phyloP scores from a whole-genome alignment of 139 green algal species.

The Raphidocelis subcapitata region DNA sequence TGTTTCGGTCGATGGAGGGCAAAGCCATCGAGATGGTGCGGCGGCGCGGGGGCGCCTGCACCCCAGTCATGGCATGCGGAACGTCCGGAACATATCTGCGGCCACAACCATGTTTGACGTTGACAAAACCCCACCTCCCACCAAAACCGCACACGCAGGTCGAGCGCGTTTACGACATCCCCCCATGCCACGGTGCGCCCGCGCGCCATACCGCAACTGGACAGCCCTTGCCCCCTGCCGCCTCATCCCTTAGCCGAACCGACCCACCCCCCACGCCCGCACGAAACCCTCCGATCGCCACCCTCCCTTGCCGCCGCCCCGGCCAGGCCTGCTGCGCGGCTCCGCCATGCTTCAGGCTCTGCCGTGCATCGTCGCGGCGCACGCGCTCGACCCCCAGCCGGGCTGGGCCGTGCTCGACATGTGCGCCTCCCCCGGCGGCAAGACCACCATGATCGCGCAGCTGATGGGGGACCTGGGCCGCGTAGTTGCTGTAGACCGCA shows the following conservation, averaged over 20 bases:
- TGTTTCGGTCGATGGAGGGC: slow-evolving; percentile 37
- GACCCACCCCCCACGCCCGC: too few species aligned
- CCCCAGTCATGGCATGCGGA: too few species aligned
- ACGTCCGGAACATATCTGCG: too few species aligned
- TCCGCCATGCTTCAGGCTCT: slow-evolving; percentile 78
- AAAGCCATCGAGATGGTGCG: slow-evolving; percentile 42
- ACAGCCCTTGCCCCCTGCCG: too few species aligned
- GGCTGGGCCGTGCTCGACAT: slow-evolving; percentile 83
- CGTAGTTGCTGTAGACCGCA: slow-evolving; percentile 83
- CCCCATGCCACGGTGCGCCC: slow-evolving; percentile 44
- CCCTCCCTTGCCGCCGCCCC: too few species aligned
- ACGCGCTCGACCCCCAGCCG: slow-evolving; percentile 57
- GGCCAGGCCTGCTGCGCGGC: slow-evolving; percentile 34
- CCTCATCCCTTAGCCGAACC: too few species aligned
- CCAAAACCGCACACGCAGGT: too few species aligned
- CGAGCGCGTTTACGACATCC: slow-evolving; percentile 40
- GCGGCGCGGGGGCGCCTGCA: too few species aligned
- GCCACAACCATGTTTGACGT: too few species aligned
- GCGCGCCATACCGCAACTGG: too few species aligned
- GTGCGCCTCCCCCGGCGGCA: slow-evolving; percentile 93
- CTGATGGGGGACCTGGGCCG: slow-evolving; percentile 60
- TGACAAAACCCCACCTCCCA: too few species aligned
- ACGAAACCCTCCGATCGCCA: too few species aligned
- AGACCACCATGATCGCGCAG: slow-evolving; percentile 85
- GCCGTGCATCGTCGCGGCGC: slow-evolving; percentile 57